These are phyloP conservation scores for Tuber indicum DNA, from an alignment of 495 filamentous ascomycete species.

Conservation along the genomic window DNA sequence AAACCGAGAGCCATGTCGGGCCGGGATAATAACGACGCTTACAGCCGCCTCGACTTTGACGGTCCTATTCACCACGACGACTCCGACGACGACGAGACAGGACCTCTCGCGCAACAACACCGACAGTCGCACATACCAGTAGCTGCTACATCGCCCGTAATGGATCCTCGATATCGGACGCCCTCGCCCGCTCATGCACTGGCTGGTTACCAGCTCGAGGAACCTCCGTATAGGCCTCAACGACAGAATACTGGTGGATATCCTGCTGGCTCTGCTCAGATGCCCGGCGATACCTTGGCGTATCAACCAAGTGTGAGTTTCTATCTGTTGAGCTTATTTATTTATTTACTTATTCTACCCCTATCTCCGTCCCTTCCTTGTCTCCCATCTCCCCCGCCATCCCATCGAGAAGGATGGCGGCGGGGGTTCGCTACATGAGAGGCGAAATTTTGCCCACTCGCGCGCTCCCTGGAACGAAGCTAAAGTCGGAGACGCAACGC, in stretches of 20 bases:
- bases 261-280: constrained; percentile 26
- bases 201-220: constrained; percentile 36
- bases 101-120: constrained; percentile 13
- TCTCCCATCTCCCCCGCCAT: background rate
- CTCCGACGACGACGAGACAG: constrained; percentile 25
- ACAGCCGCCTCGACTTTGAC: constrained; percentile 35
- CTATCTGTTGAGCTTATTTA: background rate
- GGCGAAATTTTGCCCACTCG: background rate
- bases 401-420: background rate
- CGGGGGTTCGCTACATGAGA: background rate
- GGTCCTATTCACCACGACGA: constrained; percentile 30
- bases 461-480: constrained; percentile 3
- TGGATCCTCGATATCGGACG: constrained; percentile 36
- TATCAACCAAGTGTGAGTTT: constrained; percentile 41
- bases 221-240: constrained; percentile 33
- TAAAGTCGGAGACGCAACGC: background rate
- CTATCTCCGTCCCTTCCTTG: background rate
- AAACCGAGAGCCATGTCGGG: constrained; percentile 22
- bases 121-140: constrained; percentile 24
- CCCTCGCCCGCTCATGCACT: constrained; percentile 36
- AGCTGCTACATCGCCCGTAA: constrained; percentile 5
- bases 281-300: constrained; percentile 28
- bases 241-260: constrained; percentile 40
- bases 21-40: constrained; percentile 30
- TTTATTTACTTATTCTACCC: background rate